phyloP scores from a whole-genome alignment of 345 rosid genomes.

The Pelargonium nanum region DNA sequence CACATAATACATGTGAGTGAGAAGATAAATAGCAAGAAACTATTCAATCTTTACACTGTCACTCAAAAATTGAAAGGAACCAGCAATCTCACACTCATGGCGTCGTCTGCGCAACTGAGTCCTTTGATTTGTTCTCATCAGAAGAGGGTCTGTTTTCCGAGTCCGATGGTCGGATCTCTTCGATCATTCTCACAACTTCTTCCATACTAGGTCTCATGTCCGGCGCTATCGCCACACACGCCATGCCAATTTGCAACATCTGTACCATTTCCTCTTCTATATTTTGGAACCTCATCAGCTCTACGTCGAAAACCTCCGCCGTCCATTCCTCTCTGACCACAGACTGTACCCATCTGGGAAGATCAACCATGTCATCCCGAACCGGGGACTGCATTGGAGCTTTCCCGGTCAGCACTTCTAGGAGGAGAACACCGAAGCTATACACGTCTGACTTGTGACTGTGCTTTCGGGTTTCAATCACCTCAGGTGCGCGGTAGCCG shows the following conservation, averaged over 20 bases:
- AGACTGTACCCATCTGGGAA: constrained; percentile 85
- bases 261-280: constrained; percentile 83
- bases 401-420: constrained; percentile 76
- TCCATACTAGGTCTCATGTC: constrained; percentile 65
- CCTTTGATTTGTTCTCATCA: constrained; percentile 66
- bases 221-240: constrained; percentile 56
- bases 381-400: constrained; percentile 61
- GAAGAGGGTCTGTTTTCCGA: constrained; percentile 72
- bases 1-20: not conserved
- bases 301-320: constrained; percentile 77
- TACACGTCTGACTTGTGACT: constrained; percentile 61
- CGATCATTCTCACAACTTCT: constrained; percentile 76
- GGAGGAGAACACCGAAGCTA: constrained; percentile 68
- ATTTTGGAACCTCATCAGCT: constrained; percentile 64
- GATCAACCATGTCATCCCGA: constrained; percentile 66
- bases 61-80: too few relatives aligned
- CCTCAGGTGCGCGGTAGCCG: constrained; percentile 75
- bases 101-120: constrained; percentile 58
- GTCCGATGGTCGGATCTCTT: constrained; percentile 68
- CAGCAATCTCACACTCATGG: not conserved
- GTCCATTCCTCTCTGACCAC: constrained; percentile 93
- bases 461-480: constrained; percentile 62
- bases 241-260: constrained; percentile 70
- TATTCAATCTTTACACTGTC: not conserved
- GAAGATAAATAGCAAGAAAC: not conserved